Evolutionary conservation across 1,139 yeast genomes (phyloP).

Genomic region (Geotrichum cucujoidarum): DNA sequence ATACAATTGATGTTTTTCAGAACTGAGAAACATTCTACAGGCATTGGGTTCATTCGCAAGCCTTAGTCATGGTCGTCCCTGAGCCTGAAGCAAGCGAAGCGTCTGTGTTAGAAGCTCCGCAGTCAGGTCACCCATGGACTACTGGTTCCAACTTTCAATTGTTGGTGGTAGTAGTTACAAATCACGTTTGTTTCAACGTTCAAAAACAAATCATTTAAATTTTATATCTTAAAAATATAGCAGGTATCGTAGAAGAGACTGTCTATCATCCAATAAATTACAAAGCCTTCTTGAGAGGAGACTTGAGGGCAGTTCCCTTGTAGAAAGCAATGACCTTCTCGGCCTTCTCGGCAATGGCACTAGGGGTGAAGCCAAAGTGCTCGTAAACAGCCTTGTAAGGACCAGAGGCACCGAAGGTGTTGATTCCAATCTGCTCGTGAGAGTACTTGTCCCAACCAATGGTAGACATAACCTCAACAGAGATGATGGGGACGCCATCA

Average conservation of each 20-base stretch:
- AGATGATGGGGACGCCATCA: conserved; percentile 87
- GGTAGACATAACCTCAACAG: conserved; percentile 91
- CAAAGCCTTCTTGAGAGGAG: conserved; percentile 82
- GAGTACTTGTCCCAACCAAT: conserved; percentile 94
- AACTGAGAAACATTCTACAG: too few species aligned
- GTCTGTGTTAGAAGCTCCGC: too few species aligned
- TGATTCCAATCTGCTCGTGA: conserved; percentile 93
- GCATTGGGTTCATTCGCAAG: too few species aligned
- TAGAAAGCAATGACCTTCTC: conserved; percentile 73
- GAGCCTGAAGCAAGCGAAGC: too few species aligned
- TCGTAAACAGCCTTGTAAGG: conserved; percentile 80
- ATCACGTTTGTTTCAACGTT: too few species aligned
- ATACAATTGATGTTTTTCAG: too few species aligned
- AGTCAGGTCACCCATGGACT: too few species aligned
- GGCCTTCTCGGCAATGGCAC: conserved; percentile 87
- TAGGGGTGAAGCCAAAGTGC: conserved; percentile 86
- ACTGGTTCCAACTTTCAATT: too few species aligned
- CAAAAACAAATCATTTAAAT: too few species aligned
- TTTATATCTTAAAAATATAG: background rate
- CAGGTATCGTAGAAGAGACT: background rate
- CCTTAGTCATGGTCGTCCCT: too few species aligned
- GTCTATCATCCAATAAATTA: conserved; percentile 5
- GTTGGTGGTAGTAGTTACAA: too few species aligned
- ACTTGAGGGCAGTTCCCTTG: conserved; percentile 65
- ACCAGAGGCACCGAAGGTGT: conserved; percentile 97